Percentiles rank a stretch among this genome's conserved stretches.
These are phyloP conservation scores for Dendrobium catenatum DNA, from an alignment of 106 monocot species.

Conservation along the genomic window DNA sequence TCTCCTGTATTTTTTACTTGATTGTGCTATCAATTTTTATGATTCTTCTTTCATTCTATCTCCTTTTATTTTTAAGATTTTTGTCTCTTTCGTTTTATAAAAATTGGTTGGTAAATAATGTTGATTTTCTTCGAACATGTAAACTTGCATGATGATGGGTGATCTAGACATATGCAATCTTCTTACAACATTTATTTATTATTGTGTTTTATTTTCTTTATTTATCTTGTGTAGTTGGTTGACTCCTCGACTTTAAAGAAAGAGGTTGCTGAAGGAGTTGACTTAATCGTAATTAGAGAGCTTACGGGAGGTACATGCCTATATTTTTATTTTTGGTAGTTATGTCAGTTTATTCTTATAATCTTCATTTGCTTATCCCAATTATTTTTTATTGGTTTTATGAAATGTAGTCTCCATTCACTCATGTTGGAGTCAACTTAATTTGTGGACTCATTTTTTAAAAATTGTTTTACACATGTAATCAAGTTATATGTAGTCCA, in stretches of 20 bases:
- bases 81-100: not conserved
- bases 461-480: not conserved
- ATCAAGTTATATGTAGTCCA: not conserved
- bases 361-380: not conserved
- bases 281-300: slow-evolving; percentile 86
- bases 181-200: not conserved
- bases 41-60: not conserved
- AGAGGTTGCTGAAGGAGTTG: slow-evolving; percentile 87
- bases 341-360: not conserved
- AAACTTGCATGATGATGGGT: slow-evolving; percentile 1
- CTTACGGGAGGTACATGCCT: slow-evolving; percentile 69
- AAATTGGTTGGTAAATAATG: not conserved
- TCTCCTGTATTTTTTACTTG: not conserved
- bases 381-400: not conserved
- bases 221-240: slow-evolving; percentile 42
- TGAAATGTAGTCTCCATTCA: not conserved
- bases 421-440: not conserved
- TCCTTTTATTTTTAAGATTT: not conserved
- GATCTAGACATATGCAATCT: not conserved
- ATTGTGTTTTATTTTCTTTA: not conserved
- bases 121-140: not conserved
- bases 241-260: slow-evolving; percentile 80
- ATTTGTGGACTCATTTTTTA: not conserved
- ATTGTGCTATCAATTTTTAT: not conserved
- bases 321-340: not conserved